A percentile compares a stretch with the other conserved stretches of the same genome.
Conservation (phyloP, 768 basidiomycete genomes). For the Rhizopogon rudus region DNA sequence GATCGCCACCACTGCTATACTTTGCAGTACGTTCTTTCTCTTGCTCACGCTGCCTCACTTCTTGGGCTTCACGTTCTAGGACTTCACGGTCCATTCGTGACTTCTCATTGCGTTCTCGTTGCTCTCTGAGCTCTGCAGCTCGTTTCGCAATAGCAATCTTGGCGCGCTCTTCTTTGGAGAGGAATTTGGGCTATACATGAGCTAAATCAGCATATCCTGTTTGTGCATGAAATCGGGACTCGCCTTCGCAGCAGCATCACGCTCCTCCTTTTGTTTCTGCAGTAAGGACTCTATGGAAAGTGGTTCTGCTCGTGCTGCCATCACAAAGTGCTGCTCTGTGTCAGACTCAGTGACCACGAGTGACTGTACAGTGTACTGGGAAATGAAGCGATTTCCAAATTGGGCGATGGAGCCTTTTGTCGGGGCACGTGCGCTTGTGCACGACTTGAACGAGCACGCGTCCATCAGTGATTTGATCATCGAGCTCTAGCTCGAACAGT, state of each 20-base stretch:
- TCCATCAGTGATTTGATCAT: constrained; percentile 11
- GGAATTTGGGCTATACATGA: constrained; percentile 75
- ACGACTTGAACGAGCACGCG: constrained; percentile 15
- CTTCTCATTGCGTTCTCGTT: constrained; percentile 62
- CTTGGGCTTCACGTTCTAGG: constrained; percentile 75
- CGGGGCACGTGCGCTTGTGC: constrained; percentile 9
- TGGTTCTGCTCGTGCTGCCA: constrained; percentile 57
- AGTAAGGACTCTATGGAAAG: constrained; percentile 86
- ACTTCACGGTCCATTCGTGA: constrained; percentile 56
- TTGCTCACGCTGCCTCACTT: constrained; percentile 49
- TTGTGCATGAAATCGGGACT: constrained; percentile 1
- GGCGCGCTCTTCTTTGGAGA: constrained; percentile 89
- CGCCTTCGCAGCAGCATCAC: constrained; percentile 88
- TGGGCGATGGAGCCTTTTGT: not conserved
- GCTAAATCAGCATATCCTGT: not conserved
- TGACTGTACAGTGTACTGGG: not conserved
- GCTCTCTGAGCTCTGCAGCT: constrained; percentile 72
- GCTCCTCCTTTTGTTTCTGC: constrained; percentile 83
- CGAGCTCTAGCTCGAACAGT: constrained; percentile 1
- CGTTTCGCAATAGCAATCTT: constrained; percentile 86
- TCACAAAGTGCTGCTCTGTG: constrained; percentile 18
- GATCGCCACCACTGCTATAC: constrained; percentile 40
- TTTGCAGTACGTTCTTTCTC: constrained; percentile 28
- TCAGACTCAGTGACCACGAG: not conserved
- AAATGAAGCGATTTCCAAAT: constrained; percentile 5